phyloP scores from a whole-genome alignment of 106 monocot species.

The Cymbidium sinense region DNA sequence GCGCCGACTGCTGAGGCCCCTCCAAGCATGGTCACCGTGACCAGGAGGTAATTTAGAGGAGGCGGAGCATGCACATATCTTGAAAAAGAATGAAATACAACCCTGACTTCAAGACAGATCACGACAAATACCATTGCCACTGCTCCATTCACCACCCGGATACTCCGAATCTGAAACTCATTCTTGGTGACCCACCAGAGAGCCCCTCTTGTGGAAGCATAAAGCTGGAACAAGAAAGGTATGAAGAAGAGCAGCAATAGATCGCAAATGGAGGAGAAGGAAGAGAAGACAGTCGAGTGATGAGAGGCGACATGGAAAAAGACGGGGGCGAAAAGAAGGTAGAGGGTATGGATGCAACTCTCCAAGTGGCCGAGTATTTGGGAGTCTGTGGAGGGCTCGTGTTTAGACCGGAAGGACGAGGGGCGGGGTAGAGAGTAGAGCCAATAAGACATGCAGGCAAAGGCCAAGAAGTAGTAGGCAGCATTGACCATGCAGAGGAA shows the following conservation, averaged over 20 bases:
- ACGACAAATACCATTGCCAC: conserved; percentile 78
- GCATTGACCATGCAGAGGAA: conserved; percentile 63
- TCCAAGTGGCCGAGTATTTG: conserved; percentile 74
- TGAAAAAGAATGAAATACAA: conserved; percentile 89
- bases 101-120: conserved; percentile 80
- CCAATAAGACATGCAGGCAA: conserved; percentile 79
- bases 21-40: conserved; percentile 91
- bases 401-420: conserved; percentile 46
- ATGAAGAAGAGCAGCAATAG: conserved; percentile 77
- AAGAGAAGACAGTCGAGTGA: conserved; percentile 56
- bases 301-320: conserved; percentile 66
- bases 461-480: conserved; percentile 57
- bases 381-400: conserved; percentile 30
- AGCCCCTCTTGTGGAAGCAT: conserved; percentile 76
- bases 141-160: conserved; percentile 78
- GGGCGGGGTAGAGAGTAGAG: conserved; percentile 68
- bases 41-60: conserved; percentile 86
- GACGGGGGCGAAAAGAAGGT: conserved; percentile 69
- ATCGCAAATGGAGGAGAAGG: conserved; percentile 52
- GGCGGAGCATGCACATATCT: conserved; percentile 86
- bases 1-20: conserved; percentile 55
- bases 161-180: conserved; percentile 37
- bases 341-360: conserved; percentile 75
- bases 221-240: conserved; percentile 88
- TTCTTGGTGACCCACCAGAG: conserved; percentile 93